phyloP scores from a whole-genome alignment of 2,329 filamentous ascomycete genomes.

The Paecilomyces sp. region DNA sequence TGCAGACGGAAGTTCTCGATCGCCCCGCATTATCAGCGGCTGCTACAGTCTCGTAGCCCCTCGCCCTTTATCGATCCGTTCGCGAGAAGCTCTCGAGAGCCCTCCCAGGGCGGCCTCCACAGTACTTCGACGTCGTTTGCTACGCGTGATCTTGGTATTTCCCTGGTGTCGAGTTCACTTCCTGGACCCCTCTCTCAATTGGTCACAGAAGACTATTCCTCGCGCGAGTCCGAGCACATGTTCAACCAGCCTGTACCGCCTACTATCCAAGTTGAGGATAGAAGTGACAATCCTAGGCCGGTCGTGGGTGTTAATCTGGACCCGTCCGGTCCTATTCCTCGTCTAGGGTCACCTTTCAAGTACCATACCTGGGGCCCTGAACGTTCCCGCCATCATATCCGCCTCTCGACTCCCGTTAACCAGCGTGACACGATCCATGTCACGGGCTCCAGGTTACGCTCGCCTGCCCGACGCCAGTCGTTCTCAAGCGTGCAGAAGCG shows the following conservation, averaged over 20 bases:
- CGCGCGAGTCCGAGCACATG: slow-evolving; percentile 21
- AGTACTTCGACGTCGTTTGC: slow-evolving; percentile 27
- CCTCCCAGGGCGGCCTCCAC: slow-evolving; percentile 15
- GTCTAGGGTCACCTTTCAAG: slow-evolving; percentile 43
- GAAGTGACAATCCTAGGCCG: neutral
- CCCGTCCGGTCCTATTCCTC: slow-evolving; percentile 25
- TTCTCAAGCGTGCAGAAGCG: slow-evolving; percentile 50
- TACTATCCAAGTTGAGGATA: neutral
- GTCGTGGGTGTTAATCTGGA: slow-evolving; percentile 7
- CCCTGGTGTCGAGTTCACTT: slow-evolving; percentile 34
- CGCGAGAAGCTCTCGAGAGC: slow-evolving; percentile 19
- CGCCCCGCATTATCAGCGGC: slow-evolving; percentile 57
- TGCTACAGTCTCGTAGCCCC: slow-evolving; percentile 54
- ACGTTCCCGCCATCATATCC: slow-evolving; percentile 22
- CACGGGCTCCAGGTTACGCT: slow-evolving; percentile 36
- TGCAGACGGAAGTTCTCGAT: slow-evolving; percentile 57
- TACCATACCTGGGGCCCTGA: slow-evolving; percentile 44
- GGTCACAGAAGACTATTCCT: slow-evolving; percentile 19
- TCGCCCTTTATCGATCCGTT: slow-evolving; percentile 46
- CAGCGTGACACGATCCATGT: slow-evolving; percentile 40
- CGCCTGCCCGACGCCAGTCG: slow-evolving; percentile 51
- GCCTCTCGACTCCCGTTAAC: slow-evolving; percentile 23
- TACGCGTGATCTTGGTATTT: slow-evolving; percentile 39
- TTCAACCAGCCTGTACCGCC: slow-evolving; percentile 25
- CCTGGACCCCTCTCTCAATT: slow-evolving; percentile 30